A percentile compares a stretch with the other conserved stretches of the same genome.
Evolutionary conservation across 1,284 basidiomycete species (phyloP).

Genomic region (Ustilago hordei): DNA sequence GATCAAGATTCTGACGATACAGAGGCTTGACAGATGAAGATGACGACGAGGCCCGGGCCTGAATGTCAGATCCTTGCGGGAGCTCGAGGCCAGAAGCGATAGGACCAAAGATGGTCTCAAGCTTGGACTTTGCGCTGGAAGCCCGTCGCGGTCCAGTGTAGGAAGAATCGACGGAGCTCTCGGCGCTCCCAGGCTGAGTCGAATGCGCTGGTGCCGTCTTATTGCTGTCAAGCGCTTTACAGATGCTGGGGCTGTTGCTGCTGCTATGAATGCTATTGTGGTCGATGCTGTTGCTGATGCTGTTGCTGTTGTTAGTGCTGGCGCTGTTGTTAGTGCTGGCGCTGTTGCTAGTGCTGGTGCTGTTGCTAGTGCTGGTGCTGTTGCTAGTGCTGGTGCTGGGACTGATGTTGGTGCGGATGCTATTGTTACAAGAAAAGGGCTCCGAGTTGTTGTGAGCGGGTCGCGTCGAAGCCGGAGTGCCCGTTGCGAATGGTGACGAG

Average conservation of each 20-base stretch:
- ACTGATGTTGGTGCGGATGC: constrained; percentile 5
- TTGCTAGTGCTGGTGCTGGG: not conserved
- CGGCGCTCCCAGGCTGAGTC: not conserved
- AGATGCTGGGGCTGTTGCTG: constrained; percentile 5
- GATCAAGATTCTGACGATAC: constrained; percentile 28
- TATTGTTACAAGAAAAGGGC: constrained; percentile 20
- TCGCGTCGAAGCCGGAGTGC: not conserved
- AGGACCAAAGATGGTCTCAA: constrained; percentile 32
- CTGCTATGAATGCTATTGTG: not conserved
- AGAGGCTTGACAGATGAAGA: constrained; percentile 15
- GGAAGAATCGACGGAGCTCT: not conserved
- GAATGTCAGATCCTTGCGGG: constrained; percentile 1
- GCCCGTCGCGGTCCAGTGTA: constrained; percentile 4
- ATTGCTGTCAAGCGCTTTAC: not conserved
- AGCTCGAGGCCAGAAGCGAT: constrained; percentile 26
- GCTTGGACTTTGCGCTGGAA: constrained; percentile 27
- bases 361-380: constrained; percentile 16
- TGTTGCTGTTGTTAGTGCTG: constrained; percentile 13
- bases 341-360: not conserved
- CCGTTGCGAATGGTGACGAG: not conserved
- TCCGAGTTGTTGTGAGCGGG: not conserved
- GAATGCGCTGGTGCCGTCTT: not conserved
- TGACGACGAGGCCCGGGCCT: not conserved
- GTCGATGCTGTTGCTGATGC: not conserved
- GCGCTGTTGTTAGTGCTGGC: constrained; percentile 3